phyloP scores from a whole-genome alignment of 805 yeast species.

The Lipomyces orientalis region DNA sequence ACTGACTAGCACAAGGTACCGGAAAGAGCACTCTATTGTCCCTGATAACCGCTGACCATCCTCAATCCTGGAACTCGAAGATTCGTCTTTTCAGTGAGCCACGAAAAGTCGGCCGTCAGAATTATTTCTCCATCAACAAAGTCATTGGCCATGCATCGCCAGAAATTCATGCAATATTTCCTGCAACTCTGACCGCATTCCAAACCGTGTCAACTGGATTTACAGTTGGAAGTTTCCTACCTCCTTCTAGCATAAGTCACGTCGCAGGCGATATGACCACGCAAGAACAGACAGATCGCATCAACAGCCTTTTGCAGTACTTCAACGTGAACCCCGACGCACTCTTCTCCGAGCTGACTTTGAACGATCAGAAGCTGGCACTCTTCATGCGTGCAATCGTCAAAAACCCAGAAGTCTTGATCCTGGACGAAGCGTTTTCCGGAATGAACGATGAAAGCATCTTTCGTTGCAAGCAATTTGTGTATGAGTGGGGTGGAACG shows the following conservation, averaged over 20 bases:
- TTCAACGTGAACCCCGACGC: constrained; percentile 54
- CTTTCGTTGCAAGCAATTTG: constrained; percentile 58
- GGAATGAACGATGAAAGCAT: constrained; percentile 77
- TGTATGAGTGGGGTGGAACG: constrained; percentile 68
- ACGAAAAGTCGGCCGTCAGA: constrained; percentile 74
- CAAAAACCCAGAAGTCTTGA: constrained; percentile 76
- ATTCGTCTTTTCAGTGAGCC: constrained; percentile 68
- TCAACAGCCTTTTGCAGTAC: constrained; percentile 55
- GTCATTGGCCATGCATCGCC: constrained; percentile 89
- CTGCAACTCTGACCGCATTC: constrained; percentile 56
- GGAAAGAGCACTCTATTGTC: constrained; percentile 91
- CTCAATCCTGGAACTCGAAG: constrained; percentile 87
- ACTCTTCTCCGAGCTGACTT: constrained; percentile 59
- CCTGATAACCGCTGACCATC: constrained; percentile 90
- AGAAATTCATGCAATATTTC: constrained; percentile 88
- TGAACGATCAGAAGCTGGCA: constrained; percentile 78
- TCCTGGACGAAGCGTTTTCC: constrained; percentile 91
- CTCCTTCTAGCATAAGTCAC: constrained; percentile 51
- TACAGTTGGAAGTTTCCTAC: constrained; percentile 66
- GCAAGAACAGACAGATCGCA: constrained; percentile 47
- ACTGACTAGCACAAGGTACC: constrained; percentile 42
- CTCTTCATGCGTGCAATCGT: constrained; percentile 78
- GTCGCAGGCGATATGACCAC: constrained; percentile 26
- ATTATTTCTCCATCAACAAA: constrained; percentile 78
- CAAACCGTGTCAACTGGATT: constrained; percentile 76